Evolutionary conservation across 1,139 yeast genomes (phyloP), one percentile per base, ranked within the genome.

Genomic region (Zygoascus meyerae): DNA sequence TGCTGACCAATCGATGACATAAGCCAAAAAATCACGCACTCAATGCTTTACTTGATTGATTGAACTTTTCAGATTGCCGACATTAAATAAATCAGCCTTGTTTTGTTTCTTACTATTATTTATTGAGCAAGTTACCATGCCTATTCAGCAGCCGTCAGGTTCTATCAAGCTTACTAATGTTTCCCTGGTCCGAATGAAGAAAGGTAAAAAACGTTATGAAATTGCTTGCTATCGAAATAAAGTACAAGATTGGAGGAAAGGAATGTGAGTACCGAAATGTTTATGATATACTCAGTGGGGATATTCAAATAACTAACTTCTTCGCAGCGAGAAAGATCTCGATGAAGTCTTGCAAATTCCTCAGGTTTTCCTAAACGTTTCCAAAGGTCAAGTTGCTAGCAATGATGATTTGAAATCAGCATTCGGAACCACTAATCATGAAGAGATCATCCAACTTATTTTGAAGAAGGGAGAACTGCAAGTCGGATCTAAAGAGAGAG

Each of bases 291-390:
- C 5, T n/a, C 12, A 14, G 31, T 32, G 15, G 38, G 42, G 35
- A 31, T 31, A 10, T 31, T 31, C 33, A 31, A 14, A 5, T 10
- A 17, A 11, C 30, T 34, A 21, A 28, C 38, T n/a, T 6, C 15
- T 3, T 26, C 31, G 5, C 32, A 69, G 72, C 9, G 98, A 94
- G 62, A 92, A 86, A 57, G 97, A 92, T 63, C 65, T 94, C 10
- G 98, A 92, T 68, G 98, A 92, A 63, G 98, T 92, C 4, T 71
- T 92, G 37, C 98, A 92, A 63, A 89, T 92, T 46, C 96, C 90
- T n/a, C 96, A 86, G 63, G 95, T 92, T 1, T 92, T 94, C 61
- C 67, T 81, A 40, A 92, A 94, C 62, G 98, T 90, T 0, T 86
- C 96, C 16, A 92, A 94, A 61, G 98, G 98, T 2, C 90, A 82